phyloP scores from a whole-genome alignment of 2,329 filamentous ascomycete species.

The Calonectria pteridis region DNA sequence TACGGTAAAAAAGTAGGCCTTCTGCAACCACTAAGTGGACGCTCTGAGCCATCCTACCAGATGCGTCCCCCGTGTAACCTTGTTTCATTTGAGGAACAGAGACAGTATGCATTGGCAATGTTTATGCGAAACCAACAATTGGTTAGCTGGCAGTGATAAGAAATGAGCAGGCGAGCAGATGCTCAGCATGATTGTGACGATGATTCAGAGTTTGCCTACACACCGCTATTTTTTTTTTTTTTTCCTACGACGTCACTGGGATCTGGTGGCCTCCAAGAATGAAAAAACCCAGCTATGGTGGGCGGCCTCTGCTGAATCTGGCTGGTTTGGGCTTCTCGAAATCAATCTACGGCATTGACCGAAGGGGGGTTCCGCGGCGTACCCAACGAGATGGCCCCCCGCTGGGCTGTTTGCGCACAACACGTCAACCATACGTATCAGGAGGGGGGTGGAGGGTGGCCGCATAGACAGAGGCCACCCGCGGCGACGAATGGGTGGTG shows the following conservation, averaged over 20 bases:
- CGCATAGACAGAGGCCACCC: conserved; percentile 43
- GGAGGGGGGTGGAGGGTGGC: conserved; percentile 34
- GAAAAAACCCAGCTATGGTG: background rate
- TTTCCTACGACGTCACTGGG: background rate
- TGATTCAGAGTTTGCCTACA: background rate
- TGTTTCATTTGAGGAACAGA: background rate
- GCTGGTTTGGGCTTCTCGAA: background rate
- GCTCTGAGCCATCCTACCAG: no score
- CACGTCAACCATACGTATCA: conserved; percentile 17
- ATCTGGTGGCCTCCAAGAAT: background rate
- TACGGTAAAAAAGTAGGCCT: no score
- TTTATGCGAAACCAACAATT: background rate
- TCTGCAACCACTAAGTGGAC: background rate
- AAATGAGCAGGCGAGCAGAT: background rate
- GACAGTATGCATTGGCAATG: background rate
- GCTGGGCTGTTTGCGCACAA: background rate
- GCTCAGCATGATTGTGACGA: background rate
- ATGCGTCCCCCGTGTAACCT: background rate
- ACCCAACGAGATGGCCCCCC: background rate
- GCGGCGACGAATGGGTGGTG: conserved; percentile 37
- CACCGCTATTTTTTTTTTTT: conserved; percentile 17
- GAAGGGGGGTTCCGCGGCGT: background rate
- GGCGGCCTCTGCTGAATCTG: background rate
- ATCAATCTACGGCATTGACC: conserved; percentile 7
- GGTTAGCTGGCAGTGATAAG: background rate